These are phyloP conservation scores for Ceratopteris richardii DNA, from an alignment of 75 land plant species.

Conservation along the genomic window DNA sequence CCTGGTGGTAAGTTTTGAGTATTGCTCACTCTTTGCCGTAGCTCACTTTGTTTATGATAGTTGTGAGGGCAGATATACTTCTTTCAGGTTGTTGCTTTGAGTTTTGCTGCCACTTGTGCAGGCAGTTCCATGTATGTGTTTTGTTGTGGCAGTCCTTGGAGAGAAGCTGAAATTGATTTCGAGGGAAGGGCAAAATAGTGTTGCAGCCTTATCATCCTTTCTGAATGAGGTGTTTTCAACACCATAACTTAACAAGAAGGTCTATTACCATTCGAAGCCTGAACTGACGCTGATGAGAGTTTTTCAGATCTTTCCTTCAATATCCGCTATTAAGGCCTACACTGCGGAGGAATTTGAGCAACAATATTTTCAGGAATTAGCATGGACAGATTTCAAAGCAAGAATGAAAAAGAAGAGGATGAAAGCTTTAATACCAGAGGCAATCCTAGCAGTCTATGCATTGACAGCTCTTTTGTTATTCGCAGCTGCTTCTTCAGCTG, in stretches of 20 bases:
- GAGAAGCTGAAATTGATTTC: slow-evolving; percentile 69
- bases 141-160: slow-evolving; percentile 61
- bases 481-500: slow-evolving; percentile 40
- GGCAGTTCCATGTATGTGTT: slow-evolving; percentile 67
- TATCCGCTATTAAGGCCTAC: slow-evolving; percentile 79
- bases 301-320: slow-evolving; percentile 69
- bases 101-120: slow-evolving; percentile 11
- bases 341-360: slow-evolving; percentile 62
- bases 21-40: background rate
- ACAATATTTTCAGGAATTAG: slow-evolving; percentile 56
- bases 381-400: slow-evolving; percentile 39
- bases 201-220: slow-evolving; percentile 68
- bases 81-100: background rate
- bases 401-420: slow-evolving; percentile 67
- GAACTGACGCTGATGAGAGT: too few relatives aligned
- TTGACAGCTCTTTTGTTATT: slow-evolving; percentile 42
- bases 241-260: too few relatives aligned
- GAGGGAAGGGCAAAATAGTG: slow-evolving; percentile 42
- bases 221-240: slow-evolving; percentile 73
- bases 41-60: background rate
- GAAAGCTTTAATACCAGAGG: slow-evolving; percentile 84
- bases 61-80: background rate
- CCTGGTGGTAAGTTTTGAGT: slow-evolving; percentile 56
- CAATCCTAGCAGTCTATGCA: slow-evolving; percentile 56
- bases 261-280: too few relatives aligned